phyloP scores from a whole-genome alignment of 805 yeast genomes.

The Pichia paraexigua region DNA sequence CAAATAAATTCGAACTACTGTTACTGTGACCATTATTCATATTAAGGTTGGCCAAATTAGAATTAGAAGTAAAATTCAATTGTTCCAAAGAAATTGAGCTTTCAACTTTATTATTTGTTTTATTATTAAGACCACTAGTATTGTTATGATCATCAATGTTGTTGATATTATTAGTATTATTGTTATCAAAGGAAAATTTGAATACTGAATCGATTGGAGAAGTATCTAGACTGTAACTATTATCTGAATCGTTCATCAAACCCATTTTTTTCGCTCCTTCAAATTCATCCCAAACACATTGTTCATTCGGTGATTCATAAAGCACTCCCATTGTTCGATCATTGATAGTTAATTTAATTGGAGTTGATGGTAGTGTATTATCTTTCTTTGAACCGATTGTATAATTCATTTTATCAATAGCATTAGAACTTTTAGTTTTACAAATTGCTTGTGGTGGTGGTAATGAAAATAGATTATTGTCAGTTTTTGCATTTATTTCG shows the following conservation, averaged over 20 bases:
- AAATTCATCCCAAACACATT: slow-evolving; percentile 9
- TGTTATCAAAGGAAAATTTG: not conserved
- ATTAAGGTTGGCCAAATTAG: not conserved
- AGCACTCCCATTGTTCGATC: slow-evolving; percentile 25
- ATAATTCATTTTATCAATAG: slow-evolving; percentile 7
- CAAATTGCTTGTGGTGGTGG: slow-evolving; percentile 17
- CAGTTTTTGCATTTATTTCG: slow-evolving; percentile 3
- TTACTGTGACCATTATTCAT: not conserved
- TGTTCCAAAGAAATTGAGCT: slow-evolving; percentile 1
- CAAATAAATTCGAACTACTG: not conserved
- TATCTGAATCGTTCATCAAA: not conserved
- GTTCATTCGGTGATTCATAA: slow-evolving; percentile 24
- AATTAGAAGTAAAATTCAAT: not conserved
- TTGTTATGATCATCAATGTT: not conserved
- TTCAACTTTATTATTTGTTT: not conserved
- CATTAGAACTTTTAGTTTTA: slow-evolving; percentile 2
- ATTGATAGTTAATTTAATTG: not conserved
- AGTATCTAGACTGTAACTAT: not conserved
- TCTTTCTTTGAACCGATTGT: not conserved
- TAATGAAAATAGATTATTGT: not conserved
- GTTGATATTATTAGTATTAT: too few species aligned
- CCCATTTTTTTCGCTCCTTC: slow-evolving; percentile 2
- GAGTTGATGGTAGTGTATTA: slow-evolving; percentile 1
- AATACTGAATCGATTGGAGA: slow-evolving; percentile 5
- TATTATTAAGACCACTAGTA: not conserved